Evolutionary conservation across 192 early-diverging fungal species (phyloP), one percentile per base, ranked within the genome.

Genomic region (Gigaspora rosea): DNA sequence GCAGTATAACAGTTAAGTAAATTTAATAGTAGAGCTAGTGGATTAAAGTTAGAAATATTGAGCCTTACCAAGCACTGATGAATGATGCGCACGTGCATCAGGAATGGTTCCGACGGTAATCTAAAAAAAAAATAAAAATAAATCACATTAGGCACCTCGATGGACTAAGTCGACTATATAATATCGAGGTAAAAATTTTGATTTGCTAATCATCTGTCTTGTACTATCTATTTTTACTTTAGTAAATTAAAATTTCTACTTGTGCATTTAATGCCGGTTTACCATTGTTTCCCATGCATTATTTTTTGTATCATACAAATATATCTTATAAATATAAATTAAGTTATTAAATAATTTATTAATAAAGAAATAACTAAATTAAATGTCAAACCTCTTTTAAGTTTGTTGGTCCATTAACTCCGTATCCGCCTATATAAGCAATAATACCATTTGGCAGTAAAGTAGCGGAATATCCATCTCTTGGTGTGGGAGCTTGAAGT

Each of bases 391-490:
- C 7, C 12, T 18, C 9, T 16, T 18, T 35, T 16, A 36, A 18
- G 36, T 65, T 41, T 4, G 18, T 41, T 7, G 33, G 0, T 27
- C 27, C 27, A 18, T 13, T 36, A 41, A 35, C 1, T 65, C 36
- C 33, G 0, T 11, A n/a, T 41, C 64, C 64, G 2, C 64, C 64
- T 8, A 65, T 46, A 41, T 65, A 65, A n/a, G 36, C 64, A 65
- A 65, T 65, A 18, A 12, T 47, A 41, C 64, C 64, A 65, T 65
- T n/a, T 8, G 64, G 64, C 36, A 65, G 36, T n/a, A 65, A 41
- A 46, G 32, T 47, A 41, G 64, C 32, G 36, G 64, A 36, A 6
- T 18, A 46, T 9, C 36, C 64, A 65, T 36, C n/a, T 41, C 6
- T 65, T 8, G 64, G 12, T 0, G 36, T 18, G 18, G 64, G 64